phyloP scores from a whole-genome alignment of 495 filamentous ascomycete species.

The Immersiella caudata region DNA sequence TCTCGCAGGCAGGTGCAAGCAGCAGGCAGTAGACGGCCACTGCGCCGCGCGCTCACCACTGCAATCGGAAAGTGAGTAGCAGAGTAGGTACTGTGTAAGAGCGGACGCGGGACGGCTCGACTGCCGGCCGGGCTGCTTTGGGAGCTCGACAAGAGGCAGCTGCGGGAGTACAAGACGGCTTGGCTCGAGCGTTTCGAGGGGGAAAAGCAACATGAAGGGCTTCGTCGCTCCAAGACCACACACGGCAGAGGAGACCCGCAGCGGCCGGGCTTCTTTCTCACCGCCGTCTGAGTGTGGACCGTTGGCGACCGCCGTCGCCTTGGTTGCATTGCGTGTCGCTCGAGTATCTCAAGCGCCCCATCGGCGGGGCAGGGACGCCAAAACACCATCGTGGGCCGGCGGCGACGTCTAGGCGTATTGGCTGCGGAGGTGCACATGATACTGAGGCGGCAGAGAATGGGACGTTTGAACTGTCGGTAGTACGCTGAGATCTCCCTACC shows the following conservation, averaged over 20 bases:
- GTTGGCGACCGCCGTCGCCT: conserved; percentile 3
- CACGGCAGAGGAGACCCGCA: conserved; percentile 1
- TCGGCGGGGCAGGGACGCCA: neutral
- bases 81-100: conserved; percentile 3
- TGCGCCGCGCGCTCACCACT: neutral
- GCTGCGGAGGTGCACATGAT: conserved; percentile 25
- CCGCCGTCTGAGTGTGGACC: conserved; percentile 9
- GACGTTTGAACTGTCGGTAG: conserved; percentile 17
- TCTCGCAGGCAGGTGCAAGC: conserved; percentile 14
- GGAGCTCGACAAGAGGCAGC: neutral
- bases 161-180: neutral
- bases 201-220: neutral
- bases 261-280: conserved; percentile 6
- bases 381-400: neutral
- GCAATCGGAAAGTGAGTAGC: neutral
- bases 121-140: conserved; percentile 20
- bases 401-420: conserved; percentile 7
- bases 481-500: conserved; percentile 3
- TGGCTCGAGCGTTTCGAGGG: conserved; percentile 3
- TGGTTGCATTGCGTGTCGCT: conserved; percentile 7
- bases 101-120: conserved; percentile 35
- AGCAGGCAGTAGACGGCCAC: conserved; percentile 22
- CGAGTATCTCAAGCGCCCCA: neutral
- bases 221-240: neutral
- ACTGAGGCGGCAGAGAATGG: conserved; percentile 31